Evolutionary conservation across 139 green algal species (phyloP), one percentile per base, ranked within the genome.

Genomic region (Chlamydomonas incerta): DNA sequence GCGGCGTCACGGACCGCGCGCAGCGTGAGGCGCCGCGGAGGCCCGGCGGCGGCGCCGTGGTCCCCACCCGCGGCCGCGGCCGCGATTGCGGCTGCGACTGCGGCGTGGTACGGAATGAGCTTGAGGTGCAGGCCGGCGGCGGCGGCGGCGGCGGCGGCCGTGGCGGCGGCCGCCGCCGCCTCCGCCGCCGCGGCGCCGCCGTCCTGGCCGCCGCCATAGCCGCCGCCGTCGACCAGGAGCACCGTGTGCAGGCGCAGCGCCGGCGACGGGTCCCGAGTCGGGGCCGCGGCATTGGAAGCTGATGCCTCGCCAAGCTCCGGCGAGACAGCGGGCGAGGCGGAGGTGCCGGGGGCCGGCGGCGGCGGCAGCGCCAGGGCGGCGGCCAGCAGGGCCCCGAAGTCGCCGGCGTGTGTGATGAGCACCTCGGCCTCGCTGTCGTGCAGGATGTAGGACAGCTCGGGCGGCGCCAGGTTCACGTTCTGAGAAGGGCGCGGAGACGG

Each of bases 361-460:
- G 41, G 41, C 41, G 41, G 41, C 41, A 50, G 41, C 8, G 41
- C 41, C 41, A 86, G 31, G 26, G 90, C 91, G 5, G 86, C 77
- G 1, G 68, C 35, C 46, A 94, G 31, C 17, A 67, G 17, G 0
- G 33, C 11, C 2, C 72, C 86, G 74, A 92, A 92, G 35, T 90
- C 89, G 0, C 8, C 68, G 20, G 8, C 47, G 57, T 95, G 90
- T 1, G 89, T 81, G 76, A 98, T 68, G 15, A 96, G 47, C 0
- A 96, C 31, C 31, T 75, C 33, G 10, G 93, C 69, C 2, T 35
- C 57, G 0, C 93, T 95, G 87, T 97, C 92, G 9, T 65, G 21
- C 17, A 97, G 88, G 47, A 97, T 93, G 72, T 95, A 93, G 0
- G 85, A 82, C 37, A 98, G 77, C 92, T 98, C 96, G 0, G 65